phyloP scores from a whole-genome alignment of 192 early-diverging fungal genomes.

The Backusella westeae region DNA sequence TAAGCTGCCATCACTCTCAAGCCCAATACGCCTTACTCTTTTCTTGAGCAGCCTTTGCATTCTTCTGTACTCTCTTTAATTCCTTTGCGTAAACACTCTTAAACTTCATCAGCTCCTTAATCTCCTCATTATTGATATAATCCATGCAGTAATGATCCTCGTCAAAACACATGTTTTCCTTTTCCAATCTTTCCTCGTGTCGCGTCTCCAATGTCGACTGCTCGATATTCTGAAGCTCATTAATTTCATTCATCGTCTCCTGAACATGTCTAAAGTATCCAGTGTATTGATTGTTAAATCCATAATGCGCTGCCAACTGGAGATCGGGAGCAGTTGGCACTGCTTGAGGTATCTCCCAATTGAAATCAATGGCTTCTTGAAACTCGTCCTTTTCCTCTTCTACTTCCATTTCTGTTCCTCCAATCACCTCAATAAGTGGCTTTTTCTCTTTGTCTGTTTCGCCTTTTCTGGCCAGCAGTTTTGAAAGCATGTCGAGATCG shows the following conservation, averaged over 20 bases:
- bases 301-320: slow-evolving; percentile 54
- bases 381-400: slow-evolving; percentile 1
- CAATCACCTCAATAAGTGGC: slow-evolving; percentile 66
- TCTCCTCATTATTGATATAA: slow-evolving; percentile 85
- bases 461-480: slow-evolving; percentile 65
- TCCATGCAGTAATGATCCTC: slow-evolving; percentile 89
- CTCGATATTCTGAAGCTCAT: slow-evolving; percentile 61
- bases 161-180: slow-evolving; percentile 88
- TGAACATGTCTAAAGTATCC: slow-evolving; percentile 73
- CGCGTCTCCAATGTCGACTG: slow-evolving; percentile 50
- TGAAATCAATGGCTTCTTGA: slow-evolving; percentile 58
- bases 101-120: slow-evolving; percentile 69
- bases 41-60: slow-evolving; percentile 29
- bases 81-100: slow-evolving; percentile 64
- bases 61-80: slow-evolving; percentile 66
- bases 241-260: slow-evolving; percentile 70
- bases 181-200: slow-evolving; percentile 56
- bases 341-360: slow-evolving; percentile 87
- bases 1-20: too few relatives aligned
- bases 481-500: slow-evolving; percentile 88
- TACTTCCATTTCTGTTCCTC: slow-evolving; percentile 21
- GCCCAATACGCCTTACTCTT: not conserved
- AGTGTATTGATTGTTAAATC: slow-evolving; percentile 87
- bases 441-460: slow-evolving; percentile 42
- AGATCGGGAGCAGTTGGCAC: slow-evolving; percentile 32